Percentiles rank a stretch among this genome's conserved stretches.
These are phyloP conservation scores for Rhododendron molle DNA, from an alignment of 148 eudicot genomes.

Conservation along the genomic window DNA sequence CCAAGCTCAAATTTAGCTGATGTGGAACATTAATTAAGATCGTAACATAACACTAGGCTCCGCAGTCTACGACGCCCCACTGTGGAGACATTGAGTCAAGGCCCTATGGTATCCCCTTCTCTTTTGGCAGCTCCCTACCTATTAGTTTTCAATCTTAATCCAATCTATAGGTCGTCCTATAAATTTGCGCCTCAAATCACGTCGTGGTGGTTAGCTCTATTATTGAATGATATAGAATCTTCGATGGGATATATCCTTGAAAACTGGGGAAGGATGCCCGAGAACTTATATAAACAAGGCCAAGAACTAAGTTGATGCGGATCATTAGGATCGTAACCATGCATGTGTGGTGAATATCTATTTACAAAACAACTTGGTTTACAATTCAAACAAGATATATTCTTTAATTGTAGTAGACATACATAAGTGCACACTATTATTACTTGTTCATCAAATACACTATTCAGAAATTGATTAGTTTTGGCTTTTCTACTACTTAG, in stretches of 20 bases:
- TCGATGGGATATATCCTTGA: background rate
- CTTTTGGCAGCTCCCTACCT: background rate
- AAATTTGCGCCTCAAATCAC: background rate
- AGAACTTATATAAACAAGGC: background rate
- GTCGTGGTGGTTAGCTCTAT: background rate
- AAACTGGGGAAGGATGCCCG: background rate
- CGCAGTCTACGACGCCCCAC: no score
- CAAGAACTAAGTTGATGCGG: background rate
- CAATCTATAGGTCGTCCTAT: no score
- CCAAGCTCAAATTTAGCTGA: background rate
- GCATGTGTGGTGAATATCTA: no score
- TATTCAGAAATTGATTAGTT: background rate
- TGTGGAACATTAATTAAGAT: background rate
- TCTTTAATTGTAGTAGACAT: no score
- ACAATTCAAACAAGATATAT: no score
- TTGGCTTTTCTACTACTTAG: background rate
- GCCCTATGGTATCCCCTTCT: background rate
- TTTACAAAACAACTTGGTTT: no score
- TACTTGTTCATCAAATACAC: background rate
- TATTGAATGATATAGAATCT: background rate
- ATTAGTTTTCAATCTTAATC: no score
- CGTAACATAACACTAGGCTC: background rate
- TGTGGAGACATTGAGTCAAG: no score
- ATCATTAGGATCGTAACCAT: background rate
- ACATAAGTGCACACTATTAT: background rate